phyloP scores from a whole-genome alignment of 2,329 filamentous ascomycete species.

The Tothia fuscella region DNA sequence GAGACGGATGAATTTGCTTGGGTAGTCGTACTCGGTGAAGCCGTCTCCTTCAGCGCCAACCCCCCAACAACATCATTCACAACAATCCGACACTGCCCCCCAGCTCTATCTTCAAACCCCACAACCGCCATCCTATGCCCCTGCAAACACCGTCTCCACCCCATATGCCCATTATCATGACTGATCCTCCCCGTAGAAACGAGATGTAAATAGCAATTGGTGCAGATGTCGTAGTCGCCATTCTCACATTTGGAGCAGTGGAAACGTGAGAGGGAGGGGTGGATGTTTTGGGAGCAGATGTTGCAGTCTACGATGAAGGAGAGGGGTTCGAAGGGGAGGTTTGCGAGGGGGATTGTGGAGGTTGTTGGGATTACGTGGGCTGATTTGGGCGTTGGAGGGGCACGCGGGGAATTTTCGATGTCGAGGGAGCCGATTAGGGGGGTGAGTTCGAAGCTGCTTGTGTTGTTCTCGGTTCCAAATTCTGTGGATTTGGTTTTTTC shows the following conservation, averaged over 20 bases:
- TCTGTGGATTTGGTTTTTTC: background rate
- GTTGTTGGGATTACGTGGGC: conserved; percentile 28
- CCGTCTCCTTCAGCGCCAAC: conserved; percentile 50
- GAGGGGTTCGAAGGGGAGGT: conserved; percentile 48
- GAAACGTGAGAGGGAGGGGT: conserved; percentile 55
- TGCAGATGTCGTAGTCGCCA: conserved; percentile 84
- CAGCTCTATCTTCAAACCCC: conserved; percentile 57
- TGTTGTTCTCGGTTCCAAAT: background rate
- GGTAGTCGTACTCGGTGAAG: conserved; percentile 17
- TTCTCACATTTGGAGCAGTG: conserved; percentile 69
- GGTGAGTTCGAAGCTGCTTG: conserved; percentile 16
- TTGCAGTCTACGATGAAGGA: conserved; percentile 68
- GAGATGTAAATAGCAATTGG: conserved; percentile 60
- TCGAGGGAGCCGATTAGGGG: conserved; percentile 17
- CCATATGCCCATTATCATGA: conserved; percentile 61
- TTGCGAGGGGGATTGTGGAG: conserved; percentile 20
- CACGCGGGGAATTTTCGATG: conserved; percentile 22
- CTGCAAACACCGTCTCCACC: conserved; percentile 71
- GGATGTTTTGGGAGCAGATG: conserved; percentile 61
- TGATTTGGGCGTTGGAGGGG: conserved; percentile 28
- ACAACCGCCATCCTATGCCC: conserved; percentile 79
- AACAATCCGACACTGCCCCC: conserved; percentile 56
- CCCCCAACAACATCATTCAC: conserved; percentile 70
- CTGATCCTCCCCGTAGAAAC: conserved; percentile 53
- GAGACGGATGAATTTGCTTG: background rate